Conservation (phyloP, 352 stramenopile species). For the Pythium grandisporangium region DNA sequence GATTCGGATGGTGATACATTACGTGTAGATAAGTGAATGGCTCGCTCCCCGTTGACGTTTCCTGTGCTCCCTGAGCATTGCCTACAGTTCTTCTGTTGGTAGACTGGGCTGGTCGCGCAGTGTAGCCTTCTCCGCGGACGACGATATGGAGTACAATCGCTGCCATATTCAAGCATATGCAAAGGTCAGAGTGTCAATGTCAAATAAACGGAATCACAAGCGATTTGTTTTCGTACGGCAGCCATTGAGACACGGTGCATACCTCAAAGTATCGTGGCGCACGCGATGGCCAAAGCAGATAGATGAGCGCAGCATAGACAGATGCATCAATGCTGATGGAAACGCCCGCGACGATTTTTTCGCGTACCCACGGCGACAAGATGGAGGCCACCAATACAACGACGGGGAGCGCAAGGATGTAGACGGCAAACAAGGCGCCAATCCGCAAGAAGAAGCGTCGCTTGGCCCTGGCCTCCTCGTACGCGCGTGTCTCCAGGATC, state of each 20-base stretch:
- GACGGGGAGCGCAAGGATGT: constrained; percentile 59
- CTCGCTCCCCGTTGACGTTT: too few species aligned
- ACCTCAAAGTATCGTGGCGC: constrained; percentile 76
- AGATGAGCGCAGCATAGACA: constrained; percentile 59
- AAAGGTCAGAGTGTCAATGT: too few species aligned
- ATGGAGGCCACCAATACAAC: constrained; percentile 65
- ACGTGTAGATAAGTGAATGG: too few species aligned
- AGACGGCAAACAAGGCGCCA: constrained; percentile 50
- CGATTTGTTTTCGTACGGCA: too few species aligned
- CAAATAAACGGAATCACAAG: background rate
- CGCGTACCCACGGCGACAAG: constrained; percentile 67
- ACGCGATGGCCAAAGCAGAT: constrained; percentile 56
- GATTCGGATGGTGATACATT: too few species aligned
- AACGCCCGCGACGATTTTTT: constrained; percentile 60
- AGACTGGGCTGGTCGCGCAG: constrained; percentile 44
- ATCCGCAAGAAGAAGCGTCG: constrained; percentile 56
- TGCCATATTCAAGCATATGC: constrained; percentile 6
- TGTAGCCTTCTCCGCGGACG: constrained; percentile 53
- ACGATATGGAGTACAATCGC: constrained; percentile 65
- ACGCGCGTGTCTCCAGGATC: constrained; percentile 54
- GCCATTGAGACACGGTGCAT: constrained; percentile 1
- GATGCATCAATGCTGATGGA: constrained; percentile 36
- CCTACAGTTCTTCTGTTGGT: constrained; percentile 47
- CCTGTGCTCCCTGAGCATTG: too few species aligned
- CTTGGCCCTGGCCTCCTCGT: constrained; percentile 45